Evolutionary conservation across 768 basidiomycete species (phyloP).

Genomic region (Rhodosporidiobolus sp.): DNA sequence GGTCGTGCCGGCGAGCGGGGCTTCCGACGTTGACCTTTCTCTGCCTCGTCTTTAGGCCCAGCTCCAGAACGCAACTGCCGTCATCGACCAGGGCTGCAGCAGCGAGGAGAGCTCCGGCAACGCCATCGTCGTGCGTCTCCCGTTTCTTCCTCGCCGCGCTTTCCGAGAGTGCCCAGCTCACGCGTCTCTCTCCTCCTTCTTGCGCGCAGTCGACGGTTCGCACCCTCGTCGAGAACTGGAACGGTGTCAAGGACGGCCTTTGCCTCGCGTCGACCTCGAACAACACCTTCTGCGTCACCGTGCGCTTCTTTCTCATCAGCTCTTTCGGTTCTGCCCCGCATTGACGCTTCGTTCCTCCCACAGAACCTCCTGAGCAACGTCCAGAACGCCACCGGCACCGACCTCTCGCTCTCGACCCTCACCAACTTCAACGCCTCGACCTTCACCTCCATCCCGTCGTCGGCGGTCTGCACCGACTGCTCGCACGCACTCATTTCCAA

Average conservation of each 20-base stretch:
- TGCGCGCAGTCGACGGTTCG: not conserved
- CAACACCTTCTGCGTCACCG: conserved; percentile 47
- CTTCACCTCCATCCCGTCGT: conserved; percentile 30
- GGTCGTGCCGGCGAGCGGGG: not conserved
- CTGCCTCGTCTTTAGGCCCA: not conserved
- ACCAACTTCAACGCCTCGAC: conserved; percentile 37
- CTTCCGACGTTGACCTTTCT: not conserved
- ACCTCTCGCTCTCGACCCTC: conserved; percentile 43
- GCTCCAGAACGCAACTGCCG: conserved; percentile 17
- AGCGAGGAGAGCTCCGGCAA: not conserved
- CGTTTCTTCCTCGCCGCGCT: not conserved
- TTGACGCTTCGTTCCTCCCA: not conserved
- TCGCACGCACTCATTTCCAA: conserved; percentile 36
- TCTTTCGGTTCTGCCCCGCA: not conserved
- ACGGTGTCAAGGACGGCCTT: conserved; percentile 12
- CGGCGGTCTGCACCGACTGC: conserved; percentile 49
- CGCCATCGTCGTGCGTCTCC: conserved; percentile 11
- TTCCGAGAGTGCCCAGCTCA: not conserved
- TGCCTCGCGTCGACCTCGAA: conserved; percentile 34
- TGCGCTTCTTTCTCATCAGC: not conserved
- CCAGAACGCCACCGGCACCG: conserved; percentile 45
- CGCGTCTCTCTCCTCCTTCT: not conserved
- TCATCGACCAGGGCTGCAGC: conserved; percentile 12
- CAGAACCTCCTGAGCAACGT: conserved; percentile 42
- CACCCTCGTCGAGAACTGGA: conserved; percentile 7